Base-by-base conservation (phyloP, 2,329 filamentous ascomycete genomes). In the Coleophoma cylindrospora region DNA sequence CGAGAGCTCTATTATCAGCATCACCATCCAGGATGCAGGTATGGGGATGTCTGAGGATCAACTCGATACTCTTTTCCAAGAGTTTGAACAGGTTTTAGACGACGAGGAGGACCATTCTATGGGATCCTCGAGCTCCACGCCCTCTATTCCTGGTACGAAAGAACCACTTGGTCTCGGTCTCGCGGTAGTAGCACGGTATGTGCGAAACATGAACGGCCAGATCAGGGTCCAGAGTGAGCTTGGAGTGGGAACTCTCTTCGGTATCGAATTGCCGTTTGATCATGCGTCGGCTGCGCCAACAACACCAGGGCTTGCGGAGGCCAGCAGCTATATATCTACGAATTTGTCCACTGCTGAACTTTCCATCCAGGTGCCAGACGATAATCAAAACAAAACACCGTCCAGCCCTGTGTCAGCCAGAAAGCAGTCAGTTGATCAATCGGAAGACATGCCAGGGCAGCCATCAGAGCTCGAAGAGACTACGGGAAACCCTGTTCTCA, bases 191-290 rank as follows among this genome's bases (percentile, higher is more conserved):
- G 59, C 55, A 14, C 52, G 54, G 21, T 60, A 59, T 46, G 51
- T 61, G n/a, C 52, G 54, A 15, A 57, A 56, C 34, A 51, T 54
- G 22, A 55, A 58, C 40, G 59, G 59, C 3, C 59, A 61, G 33
- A 59, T 61, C 27, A 44, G 53, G 36, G 52, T 61, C 1, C 40
- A 43, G 3, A 58, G 54, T 34, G 58, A 61, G 19, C 38, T 53
- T n/a, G 59, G 57, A 3, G 59, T 54, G 50, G 59, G 59, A 7
- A 59, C 59, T 6, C 55, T 58, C 10, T 61, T 60, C 27, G 50
- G 47, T 1, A 52, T 61, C 21, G 58, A 61, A 44, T 34, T 61
- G 13, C 57, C 57, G 4, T 60, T 60, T 34, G 52, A 56, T 21
- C 55, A 60, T 33, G 50, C 53, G 4, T 7, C 43, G 3, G 12